Percentiles rank a stretch among this genome's conserved stretches.
Conservation (phyloP, 192 early-diverging fungal genomes). For the Haplosporangium gracile region DNA sequence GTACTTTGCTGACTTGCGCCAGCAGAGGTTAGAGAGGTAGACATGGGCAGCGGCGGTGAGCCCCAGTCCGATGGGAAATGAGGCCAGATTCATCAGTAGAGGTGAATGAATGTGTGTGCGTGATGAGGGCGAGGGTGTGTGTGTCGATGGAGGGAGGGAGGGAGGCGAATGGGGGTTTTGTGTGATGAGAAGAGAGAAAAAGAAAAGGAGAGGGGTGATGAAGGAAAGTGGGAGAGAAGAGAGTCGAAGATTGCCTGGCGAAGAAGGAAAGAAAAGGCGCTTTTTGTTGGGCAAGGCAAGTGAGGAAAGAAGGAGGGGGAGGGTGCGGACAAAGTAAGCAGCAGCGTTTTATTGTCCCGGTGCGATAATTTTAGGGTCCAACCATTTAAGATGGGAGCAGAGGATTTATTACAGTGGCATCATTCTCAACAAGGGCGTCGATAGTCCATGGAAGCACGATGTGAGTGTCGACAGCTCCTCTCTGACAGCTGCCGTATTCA, state of each 20-base stretch:
- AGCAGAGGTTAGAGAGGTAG: conserved; percentile 16
- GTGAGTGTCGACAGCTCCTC: not conserved
- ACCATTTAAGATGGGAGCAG: no score
- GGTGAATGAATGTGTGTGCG: not conserved
- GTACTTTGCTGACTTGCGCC: conserved; percentile 2
- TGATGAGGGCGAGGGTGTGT: not conserved
- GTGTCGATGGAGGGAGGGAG: not conserved
- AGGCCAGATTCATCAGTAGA: not conserved
- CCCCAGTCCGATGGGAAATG: conserved; percentile 30
- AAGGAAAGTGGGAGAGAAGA: no score
- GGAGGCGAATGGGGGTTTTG: not conserved
- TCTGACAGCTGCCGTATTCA: not conserved
- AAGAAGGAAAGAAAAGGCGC: no score
- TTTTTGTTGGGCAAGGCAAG: no score
- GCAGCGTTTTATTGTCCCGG: no score
- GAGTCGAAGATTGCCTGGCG: no score
- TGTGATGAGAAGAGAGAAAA: not conserved
- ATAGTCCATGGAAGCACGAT: not conserved
- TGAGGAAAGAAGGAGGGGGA: no score
- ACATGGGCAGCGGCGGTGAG: conserved; percentile 33
- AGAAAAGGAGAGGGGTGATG: no score
- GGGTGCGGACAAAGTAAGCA: no score
- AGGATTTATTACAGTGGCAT: conserved; percentile 8
- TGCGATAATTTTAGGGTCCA: no score
- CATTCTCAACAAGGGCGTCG: not conserved